These are phyloP conservation scores for Populus trichocarpa DNA, from an alignment of 441 rosid genomes.

Conservation along the genomic window DNA sequence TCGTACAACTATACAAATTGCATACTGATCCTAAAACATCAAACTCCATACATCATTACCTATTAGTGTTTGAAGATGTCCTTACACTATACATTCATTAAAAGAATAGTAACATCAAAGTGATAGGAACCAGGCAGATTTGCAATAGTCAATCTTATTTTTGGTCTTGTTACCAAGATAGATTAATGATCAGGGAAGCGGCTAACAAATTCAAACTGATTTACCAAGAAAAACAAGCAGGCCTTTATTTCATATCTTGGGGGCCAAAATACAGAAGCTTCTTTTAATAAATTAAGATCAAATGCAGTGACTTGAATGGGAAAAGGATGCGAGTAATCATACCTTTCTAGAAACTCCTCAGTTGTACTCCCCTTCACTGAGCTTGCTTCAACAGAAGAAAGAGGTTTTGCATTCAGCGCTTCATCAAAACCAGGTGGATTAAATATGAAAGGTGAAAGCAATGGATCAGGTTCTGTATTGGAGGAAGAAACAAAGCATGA, in stretches of 20 bases:
- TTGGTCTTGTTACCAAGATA: background rate
- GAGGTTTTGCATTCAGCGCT: slow-evolving; percentile 30
- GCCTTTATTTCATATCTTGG: background rate
- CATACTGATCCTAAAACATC: background rate
- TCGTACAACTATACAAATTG: background rate
- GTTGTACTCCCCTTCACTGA: slow-evolving; percentile 26
- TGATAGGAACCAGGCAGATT: background rate
- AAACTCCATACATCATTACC: background rate
- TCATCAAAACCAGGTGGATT: slow-evolving; percentile 39
- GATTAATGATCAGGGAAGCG: background rate
- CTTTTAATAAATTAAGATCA: background rate
- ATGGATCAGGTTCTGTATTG: slow-evolving; percentile 62
- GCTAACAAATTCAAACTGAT: background rate
- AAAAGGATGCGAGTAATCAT: background rate
- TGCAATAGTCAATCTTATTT: background rate
- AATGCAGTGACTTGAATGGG: background rate
- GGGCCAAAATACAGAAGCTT: background rate
- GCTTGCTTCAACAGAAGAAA: slow-evolving; percentile 28
- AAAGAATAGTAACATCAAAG: background rate
- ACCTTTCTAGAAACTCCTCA: slow-evolving; percentile 45
- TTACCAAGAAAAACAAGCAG: background rate
- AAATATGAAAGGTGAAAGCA: slow-evolving; percentile 64
- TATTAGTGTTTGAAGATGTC: background rate
- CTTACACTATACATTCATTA: background rate
- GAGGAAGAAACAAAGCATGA: slow-evolving; percentile 42